Evolutionary conservation across 768 basidiomycete genomes (phyloP), one percentile per base, ranked within the genome.

Genomic region (Xerocomellus amylosporus): DNA sequence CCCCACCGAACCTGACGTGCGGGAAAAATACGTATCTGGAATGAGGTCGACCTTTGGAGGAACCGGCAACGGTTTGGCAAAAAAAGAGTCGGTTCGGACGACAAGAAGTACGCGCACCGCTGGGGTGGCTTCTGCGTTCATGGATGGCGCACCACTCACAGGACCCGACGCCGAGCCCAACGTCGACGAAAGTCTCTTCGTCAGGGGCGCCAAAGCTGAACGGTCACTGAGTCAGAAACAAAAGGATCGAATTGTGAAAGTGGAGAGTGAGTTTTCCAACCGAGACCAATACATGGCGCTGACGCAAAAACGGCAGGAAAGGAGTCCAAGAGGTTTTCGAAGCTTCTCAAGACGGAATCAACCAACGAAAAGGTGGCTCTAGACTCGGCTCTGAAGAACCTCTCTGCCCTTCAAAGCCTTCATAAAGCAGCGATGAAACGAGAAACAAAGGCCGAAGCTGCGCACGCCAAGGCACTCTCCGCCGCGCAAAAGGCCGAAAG

Each of bases 311-410:
- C 3, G 30, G 2, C 58, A 88, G 86, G 70, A 47, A 82, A 79
- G 59, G 82, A 88, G 44, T 78, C 79, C 8, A 83, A 80, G 61
- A 76, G 73, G 37, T 71, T 91, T 34, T 80, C 84, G 8, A 90
- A 83, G 64, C 79, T 93, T 34, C 82, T 92, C 62, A 84, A 80
- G 68, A 70, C 75, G 2, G 90, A 90, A 69, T 86, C 78, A 1
- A 84, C 83, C 63, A 75, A 80, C 1, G 88, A 91, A 69, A 83
- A 83, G 65, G 74, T 79, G 55, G 78, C 86, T 0, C 69, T 93
- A 20, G 70, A 73, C 20, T 73, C 80, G 5, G 82, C 85, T 4
- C 77, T 91, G 60, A 78, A 76, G 50, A 86, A 87, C 57, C 81
- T 92, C 20, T 78, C 79, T 4, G 74, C 82, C 28, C 69, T 91